phyloP scores from a whole-genome alignment of 2,329 filamentous ascomycete genomes.

The Aspergillus bombycis region DNA sequence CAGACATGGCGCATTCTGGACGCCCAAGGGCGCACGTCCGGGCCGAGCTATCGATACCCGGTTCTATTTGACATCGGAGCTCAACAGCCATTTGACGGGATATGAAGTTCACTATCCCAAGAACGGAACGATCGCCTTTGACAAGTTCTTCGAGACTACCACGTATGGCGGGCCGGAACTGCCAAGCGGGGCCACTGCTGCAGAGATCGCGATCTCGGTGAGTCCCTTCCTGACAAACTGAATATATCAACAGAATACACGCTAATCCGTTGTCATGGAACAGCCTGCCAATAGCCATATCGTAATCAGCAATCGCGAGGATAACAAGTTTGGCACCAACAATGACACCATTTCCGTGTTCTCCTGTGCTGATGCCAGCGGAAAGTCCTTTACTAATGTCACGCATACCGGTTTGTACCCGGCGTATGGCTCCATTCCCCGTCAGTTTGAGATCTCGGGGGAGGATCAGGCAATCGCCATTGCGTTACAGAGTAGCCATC shows the following conservation, averaged over 20 bases:
- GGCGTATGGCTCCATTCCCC: slow-evolving; percentile 64
- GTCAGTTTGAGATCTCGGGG: slow-evolving; percentile 66
- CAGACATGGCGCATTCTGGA: slow-evolving; percentile 58
- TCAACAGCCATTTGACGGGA: slow-evolving; percentile 22
- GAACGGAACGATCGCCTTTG: slow-evolving; percentile 15
- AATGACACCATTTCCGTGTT: slow-evolving; percentile 23
- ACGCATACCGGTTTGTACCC: slow-evolving; percentile 59
- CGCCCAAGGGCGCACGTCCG: slow-evolving; percentile 24
- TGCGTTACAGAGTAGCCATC: slow-evolving; percentile 60
- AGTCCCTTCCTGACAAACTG: background rate
- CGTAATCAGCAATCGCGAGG: slow-evolving; percentile 19
- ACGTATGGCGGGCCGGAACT: slow-evolving; percentile 13
- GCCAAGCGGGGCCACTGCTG: slow-evolving; percentile 18
- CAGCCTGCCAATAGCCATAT: slow-evolving; percentile 21
- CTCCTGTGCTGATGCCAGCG: slow-evolving; percentile 7
- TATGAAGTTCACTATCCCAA: slow-evolving; percentile 20
- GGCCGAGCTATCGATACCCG: slow-evolving; percentile 3
- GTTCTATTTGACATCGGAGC: slow-evolving; percentile 24
- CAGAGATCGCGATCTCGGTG: slow-evolving; percentile 22
- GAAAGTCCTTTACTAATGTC: background rate
- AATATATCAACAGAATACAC: background rate
- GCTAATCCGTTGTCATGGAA: background rate
- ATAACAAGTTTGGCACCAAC: slow-evolving; percentile 16
- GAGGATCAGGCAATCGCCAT: slow-evolving; percentile 65
- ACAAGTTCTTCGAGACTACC: slow-evolving; percentile 15